Base-by-base conservation (phyloP, 495 filamentous ascomycete genomes). In the Trichocladium antarcticum region DNA sequence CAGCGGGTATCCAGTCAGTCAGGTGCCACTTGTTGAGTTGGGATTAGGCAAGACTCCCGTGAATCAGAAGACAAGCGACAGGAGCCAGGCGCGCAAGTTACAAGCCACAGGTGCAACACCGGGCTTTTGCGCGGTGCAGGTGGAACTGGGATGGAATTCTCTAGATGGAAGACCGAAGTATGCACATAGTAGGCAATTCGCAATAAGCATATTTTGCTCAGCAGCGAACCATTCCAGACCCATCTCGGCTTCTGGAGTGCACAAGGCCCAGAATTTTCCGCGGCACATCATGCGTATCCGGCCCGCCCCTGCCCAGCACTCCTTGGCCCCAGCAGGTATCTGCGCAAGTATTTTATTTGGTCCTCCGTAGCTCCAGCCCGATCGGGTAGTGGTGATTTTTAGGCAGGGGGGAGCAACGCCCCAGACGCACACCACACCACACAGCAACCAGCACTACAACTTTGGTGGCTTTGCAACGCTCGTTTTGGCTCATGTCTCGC, bases 241-340 rank as follows among this genome's bases (percentile, higher is more conserved):
- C 46, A 48, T 54, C 39, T 49, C 60, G 56, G 51, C 24, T 51
- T 52, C 48, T 51, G 51, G 50, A 47, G 45, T 37, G 28, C 16
- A 32, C 27, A 55, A 47, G 49, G 49, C 51, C 58, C 47, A 54
- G 50, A 54, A 53, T 59, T 59, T 56, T 55, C 16, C 41, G 42
- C 55, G 53, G 60, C 54, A 58, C 52, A 61, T 63, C 58, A 61
- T 58, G 60, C 58, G 49, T 44, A 51, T 52, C 45, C 19, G 38
- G 24, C 46, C 48, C 53, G 52, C 49, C 28, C 24, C 44, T 34
- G 39, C 27, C 19, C 34, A 29, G n/a, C 3, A 8, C 3, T 32
- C 6, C 34, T 40, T 50, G 44, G 43, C 5, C 31, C 3, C 5
- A 14, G 5, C 7, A 32, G 37, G 38, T 45, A 14, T 9, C 19